Conservation (phyloP, 2,329 filamentous ascomycete species). For the Phaeosphaeria sp. region DNA sequence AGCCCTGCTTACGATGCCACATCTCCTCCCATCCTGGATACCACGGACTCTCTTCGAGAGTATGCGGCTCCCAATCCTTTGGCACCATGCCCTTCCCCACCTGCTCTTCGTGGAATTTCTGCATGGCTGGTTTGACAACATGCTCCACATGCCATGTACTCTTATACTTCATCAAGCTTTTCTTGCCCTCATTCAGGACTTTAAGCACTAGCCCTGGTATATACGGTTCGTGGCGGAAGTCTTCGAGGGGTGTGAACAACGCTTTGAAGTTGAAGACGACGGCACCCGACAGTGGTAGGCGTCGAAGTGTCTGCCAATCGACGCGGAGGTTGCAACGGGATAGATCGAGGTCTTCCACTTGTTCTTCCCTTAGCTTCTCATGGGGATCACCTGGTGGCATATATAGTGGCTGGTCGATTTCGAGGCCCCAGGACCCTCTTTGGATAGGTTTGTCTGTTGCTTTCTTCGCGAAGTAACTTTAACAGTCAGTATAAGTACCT, state of each 20-base stretch:
- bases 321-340: slow-evolving; percentile 74
- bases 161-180: slow-evolving; percentile 78
- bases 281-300: slow-evolving; percentile 75
- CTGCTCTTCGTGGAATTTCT: slow-evolving; percentile 71
- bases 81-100: slow-evolving; percentile 65
- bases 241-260: slow-evolving; percentile 75
- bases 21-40: slow-evolving; percentile 79
- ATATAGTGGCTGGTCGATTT: slow-evolving; percentile 76
- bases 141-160: slow-evolving; percentile 81
- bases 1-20: slow-evolving; percentile 71
- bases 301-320: slow-evolving; percentile 86
- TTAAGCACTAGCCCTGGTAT: slow-evolving; percentile 73
- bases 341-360: slow-evolving; percentile 63
- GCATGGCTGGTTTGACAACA: slow-evolving; percentile 69
- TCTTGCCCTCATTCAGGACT: slow-evolving; percentile 74
- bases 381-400: slow-evolving; percentile 73
- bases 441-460: slow-evolving; percentile 78
- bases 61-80: slow-evolving; percentile 69
- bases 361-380: slow-evolving; percentile 63
- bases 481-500: neutral
- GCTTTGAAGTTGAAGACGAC: slow-evolving; percentile 91
- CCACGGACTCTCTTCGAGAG: slow-evolving; percentile 76
- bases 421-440: slow-evolving; percentile 83
- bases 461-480: slow-evolving; percentile 81
- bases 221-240: slow-evolving; percentile 74